phyloP scores from a whole-genome alignment of 1,139 yeast genomes.

The Lipomyces yarrowii region DNA sequence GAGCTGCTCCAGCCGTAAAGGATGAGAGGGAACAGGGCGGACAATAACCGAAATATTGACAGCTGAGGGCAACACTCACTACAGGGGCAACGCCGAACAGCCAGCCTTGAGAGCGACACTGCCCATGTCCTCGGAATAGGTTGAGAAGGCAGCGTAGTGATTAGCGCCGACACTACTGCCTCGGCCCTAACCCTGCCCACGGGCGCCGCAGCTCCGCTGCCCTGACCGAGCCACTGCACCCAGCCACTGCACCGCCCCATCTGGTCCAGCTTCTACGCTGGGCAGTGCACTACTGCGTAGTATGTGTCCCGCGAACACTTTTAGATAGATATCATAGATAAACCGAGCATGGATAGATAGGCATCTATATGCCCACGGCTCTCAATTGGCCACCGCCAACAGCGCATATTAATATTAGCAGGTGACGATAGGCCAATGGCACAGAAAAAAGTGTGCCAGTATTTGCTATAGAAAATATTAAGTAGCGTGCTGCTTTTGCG shows the following conservation, averaged over 20 bases:
- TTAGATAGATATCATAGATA: too few species aligned
- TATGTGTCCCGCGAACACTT: not conserved
- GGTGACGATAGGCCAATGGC: not conserved
- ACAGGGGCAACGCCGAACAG: constrained; percentile 11
- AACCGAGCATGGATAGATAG: too few species aligned
- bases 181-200: not conserved
- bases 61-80: constrained; percentile 6
- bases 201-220: not conserved
- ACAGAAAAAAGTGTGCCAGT: not conserved
- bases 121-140: too few species aligned
- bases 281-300: not conserved
- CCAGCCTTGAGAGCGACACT: not conserved
- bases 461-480: not conserved
- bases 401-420: not conserved
- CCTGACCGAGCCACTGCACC: not conserved
- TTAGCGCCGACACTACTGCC: too few species aligned
- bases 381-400: not conserved
- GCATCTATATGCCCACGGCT: not conserved
- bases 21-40: not conserved
- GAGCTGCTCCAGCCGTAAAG: not conserved
- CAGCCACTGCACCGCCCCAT: not conserved
- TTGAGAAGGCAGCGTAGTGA: not conserved
- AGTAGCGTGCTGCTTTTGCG: not conserved
- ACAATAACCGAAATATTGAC: constrained; percentile 4
- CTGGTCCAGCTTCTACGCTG: not conserved